Conservation (phyloP, 495 filamentous ascomycete species). For the Hypoxylon fragiforme region DNA sequence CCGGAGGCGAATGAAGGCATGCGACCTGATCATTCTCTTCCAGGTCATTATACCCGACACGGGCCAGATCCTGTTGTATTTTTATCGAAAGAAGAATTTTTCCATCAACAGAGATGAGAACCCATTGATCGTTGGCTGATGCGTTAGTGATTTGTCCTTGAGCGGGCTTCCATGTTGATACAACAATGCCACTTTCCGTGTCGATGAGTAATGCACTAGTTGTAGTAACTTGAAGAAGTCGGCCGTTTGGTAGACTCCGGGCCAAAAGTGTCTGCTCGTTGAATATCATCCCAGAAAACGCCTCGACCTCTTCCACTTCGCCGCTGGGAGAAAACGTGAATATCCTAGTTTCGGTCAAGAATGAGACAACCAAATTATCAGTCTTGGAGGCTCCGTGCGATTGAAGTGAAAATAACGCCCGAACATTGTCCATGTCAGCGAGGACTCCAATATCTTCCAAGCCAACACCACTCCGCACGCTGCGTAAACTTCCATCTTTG, state of each 20-base stretch:
- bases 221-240: constrained; percentile 78
- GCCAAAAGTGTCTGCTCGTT: constrained; percentile 74
- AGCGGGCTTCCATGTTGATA: constrained; percentile 68
- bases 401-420: constrained; percentile 61
- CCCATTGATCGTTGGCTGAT: constrained; percentile 66
- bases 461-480: constrained; percentile 90
- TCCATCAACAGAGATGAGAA: constrained; percentile 77
- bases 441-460: constrained; percentile 86
- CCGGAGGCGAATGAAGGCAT: constrained; percentile 64
- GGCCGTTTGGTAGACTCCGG: constrained; percentile 60
- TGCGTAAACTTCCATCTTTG: constrained; percentile 82
- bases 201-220: constrained; percentile 65
- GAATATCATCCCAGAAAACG: constrained; percentile 69
- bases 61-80: constrained; percentile 59
- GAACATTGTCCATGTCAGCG: constrained; percentile 75
- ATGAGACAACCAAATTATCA: constrained; percentile 78
- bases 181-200: constrained; percentile 66
- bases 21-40: constrained; percentile 73
- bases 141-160: constrained; percentile 72
- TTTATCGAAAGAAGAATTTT: constrained; percentile 66
- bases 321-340: constrained; percentile 76
- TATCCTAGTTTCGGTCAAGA: constrained; percentile 79
- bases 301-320: constrained; percentile 82
- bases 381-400: constrained; percentile 50
- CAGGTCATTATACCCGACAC: constrained; percentile 62